A percentile compares a stretch with the other conserved stretches of the same genome.
phyloP scores from a whole-genome alignment of 169 alveolate genomes.

The Condylostoma magnum region DNA sequence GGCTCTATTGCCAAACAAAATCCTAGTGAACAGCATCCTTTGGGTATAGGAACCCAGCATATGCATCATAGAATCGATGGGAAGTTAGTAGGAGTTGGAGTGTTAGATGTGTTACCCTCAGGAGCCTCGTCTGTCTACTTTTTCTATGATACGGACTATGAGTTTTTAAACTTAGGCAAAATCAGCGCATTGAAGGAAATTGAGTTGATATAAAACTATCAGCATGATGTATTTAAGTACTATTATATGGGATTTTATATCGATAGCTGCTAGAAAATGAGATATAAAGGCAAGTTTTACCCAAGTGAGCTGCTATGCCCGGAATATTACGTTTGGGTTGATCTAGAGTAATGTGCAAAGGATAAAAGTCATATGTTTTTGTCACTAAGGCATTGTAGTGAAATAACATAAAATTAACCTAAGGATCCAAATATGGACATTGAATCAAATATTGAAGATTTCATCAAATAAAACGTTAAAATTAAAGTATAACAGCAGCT shows the following conservation, averaged over 20 bases:
- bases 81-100: constrained; percentile 64
- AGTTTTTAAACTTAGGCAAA: constrained; percentile 61
- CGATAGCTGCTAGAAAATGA: constrained; percentile 47
- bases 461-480: background rate
- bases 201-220: constrained; percentile 49
- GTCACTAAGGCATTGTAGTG: background rate
- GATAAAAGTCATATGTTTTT: background rate
- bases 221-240: constrained; percentile 41
- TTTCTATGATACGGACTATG: constrained; percentile 64
- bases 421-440: background rate
- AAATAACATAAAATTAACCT: background rate
- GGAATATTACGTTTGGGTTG: constrained; percentile 50
- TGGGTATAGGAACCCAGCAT: constrained; percentile 66
- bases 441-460: too few species aligned
- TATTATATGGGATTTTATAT: constrained; percentile 65
- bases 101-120: constrained; percentile 59
- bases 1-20: constrained; percentile 24
- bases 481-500: too few species aligned
- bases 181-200: constrained; percentile 64
- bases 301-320: constrained; percentile 62
- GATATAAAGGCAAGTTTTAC: constrained; percentile 54
- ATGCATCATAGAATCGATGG: constrained; percentile 64
- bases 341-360: constrained; percentile 16
- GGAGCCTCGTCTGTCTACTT: constrained; percentile 49
- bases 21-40: constrained; percentile 29